Conservation (phyloP, 1,284 basidiomycete genomes). For the Ustilago crameri region DNA sequence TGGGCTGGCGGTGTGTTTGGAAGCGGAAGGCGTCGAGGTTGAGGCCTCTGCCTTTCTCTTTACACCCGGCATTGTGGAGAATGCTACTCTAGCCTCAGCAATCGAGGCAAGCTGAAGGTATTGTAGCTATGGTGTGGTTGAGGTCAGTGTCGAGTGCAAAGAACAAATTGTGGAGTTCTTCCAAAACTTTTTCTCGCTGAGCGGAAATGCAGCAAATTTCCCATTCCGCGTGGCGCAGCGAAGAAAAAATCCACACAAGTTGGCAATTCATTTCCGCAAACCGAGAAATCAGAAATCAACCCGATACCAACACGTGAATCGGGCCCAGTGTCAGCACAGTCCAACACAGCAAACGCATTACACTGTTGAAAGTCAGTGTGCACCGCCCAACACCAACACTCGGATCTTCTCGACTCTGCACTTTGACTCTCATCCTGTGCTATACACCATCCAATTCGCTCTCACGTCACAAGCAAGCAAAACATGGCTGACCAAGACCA, state of each 20-base stretch:
- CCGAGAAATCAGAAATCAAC: constrained; percentile 1
- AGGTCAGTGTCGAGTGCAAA: background rate
- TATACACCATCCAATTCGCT: background rate
- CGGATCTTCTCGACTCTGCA: constrained; percentile 7
- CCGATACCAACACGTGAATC: background rate
- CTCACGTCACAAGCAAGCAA: background rate
- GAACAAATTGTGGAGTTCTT: constrained; percentile 13
- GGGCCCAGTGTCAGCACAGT: constrained; percentile 11
- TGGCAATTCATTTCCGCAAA: constrained; percentile 8
- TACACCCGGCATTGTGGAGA: constrained; percentile 40
- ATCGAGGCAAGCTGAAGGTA: background rate
- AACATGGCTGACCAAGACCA: constrained; percentile 39
- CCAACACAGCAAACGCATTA: constrained; percentile 27
- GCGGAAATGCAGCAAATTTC: background rate
- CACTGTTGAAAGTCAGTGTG: no score
- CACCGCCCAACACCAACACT: constrained; percentile 17
- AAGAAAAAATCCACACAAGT: constrained; percentile 2
- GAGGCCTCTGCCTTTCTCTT: constrained; percentile 48
- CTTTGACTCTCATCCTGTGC: background rate
- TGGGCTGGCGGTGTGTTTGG: constrained; percentile 21
- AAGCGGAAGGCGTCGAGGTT: constrained; percentile 21
- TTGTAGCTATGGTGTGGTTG: background rate
- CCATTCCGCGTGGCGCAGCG: background rate
- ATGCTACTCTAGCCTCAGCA: background rate
- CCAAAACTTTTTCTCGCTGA: constrained; percentile 19